Conservation (phyloP, 2,329 filamentous ascomycete species). For the Pseudogymnoascus sp. region DNA sequence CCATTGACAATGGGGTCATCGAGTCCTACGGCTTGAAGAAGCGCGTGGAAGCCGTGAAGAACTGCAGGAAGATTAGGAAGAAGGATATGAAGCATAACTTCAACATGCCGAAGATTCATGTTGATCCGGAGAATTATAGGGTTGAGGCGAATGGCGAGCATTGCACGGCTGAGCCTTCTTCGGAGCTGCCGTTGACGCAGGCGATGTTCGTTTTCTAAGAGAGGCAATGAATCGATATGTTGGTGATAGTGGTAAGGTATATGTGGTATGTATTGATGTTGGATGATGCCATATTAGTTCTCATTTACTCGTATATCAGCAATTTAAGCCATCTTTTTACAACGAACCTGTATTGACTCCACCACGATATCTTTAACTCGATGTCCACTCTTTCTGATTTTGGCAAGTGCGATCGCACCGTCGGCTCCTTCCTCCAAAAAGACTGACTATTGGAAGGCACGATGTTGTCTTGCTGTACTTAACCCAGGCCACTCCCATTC, state of each 20-base stretch:
- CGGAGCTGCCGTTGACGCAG: conserved; percentile 66
- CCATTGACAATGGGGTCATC: conserved; percentile 58
- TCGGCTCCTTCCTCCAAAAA: background rate
- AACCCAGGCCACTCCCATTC: background rate
- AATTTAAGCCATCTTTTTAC: background rate
- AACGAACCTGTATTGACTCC: background rate
- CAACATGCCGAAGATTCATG: conserved; percentile 73
- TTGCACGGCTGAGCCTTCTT: conserved; percentile 65
- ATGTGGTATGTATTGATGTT: background rate
- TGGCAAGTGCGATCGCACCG: background rate
- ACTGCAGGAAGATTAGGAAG: conserved; percentile 70
- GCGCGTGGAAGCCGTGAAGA: conserved; percentile 69
- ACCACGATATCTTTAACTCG: background rate
- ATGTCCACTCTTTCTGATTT: background rate
- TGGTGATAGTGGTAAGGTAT: background rate
- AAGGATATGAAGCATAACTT: conserved; percentile 87
- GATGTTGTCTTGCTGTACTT: background rate
- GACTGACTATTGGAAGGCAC: background rate
- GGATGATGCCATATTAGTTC: background rate
- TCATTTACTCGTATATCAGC: background rate
- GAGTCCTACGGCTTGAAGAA: conserved; percentile 69
- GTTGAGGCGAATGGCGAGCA: conserved; percentile 76
- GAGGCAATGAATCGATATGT: background rate
- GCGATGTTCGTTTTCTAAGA: conserved; percentile 64
- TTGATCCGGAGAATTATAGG: conserved; percentile 83